These are phyloP conservation scores for Lachnellula arida DNA, from an alignment of 2,329 filamentous ascomycete genomes.

Conservation along the genomic window DNA sequence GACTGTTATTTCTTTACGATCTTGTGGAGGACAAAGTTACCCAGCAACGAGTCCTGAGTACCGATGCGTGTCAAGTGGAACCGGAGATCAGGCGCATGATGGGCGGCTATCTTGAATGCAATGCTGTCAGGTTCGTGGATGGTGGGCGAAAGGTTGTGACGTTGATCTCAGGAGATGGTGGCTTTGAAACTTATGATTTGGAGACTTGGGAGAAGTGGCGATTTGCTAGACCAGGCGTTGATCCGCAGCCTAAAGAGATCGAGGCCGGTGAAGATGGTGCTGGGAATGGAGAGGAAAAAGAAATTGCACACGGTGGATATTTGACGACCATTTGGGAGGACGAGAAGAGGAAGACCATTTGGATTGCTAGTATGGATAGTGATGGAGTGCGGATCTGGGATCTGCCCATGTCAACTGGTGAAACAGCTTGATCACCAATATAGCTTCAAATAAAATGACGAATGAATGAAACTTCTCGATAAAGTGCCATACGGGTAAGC, in stretches of 20 bases:
- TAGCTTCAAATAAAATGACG: too few relatives aligned
- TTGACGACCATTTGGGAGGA: slow-evolving; percentile 10
- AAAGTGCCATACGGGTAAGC: too few relatives aligned
- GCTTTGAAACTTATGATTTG: slow-evolving; percentile 12
- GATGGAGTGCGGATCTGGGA: slow-evolving; percentile 12
- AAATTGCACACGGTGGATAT: slow-evolving; percentile 3
- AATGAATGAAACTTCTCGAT: too few relatives aligned
- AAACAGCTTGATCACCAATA: too few relatives aligned
- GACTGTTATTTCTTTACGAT: slow-evolving; percentile 3
- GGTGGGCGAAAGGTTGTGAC: slow-evolving; percentile 8
- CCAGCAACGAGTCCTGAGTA: slow-evolving; percentile 6
- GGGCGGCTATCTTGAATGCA: slow-evolving; percentile 5
- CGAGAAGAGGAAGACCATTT: slow-evolving; percentile 1
- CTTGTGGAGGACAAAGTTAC: slow-evolving; percentile 2
- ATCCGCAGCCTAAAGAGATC: background rate
- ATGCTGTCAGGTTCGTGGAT: slow-evolving; percentile 4
- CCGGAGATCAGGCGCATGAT: background rate
- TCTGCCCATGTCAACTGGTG: slow-evolving; percentile 3
- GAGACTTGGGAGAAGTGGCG: slow-evolving; percentile 9
- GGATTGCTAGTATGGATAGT: slow-evolving; percentile 8
- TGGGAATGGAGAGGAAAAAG: background rate
- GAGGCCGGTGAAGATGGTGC: background rate
- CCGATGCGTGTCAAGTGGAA: background rate
- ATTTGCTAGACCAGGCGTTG: slow-evolving; percentile 8
- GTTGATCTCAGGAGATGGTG: slow-evolving; percentile 7